Evolutionary conservation across 2,329 filamentous ascomycete genomes (phyloP), one percentile per base, ranked within the genome.

Genomic region (Myotisia sp.): DNA sequence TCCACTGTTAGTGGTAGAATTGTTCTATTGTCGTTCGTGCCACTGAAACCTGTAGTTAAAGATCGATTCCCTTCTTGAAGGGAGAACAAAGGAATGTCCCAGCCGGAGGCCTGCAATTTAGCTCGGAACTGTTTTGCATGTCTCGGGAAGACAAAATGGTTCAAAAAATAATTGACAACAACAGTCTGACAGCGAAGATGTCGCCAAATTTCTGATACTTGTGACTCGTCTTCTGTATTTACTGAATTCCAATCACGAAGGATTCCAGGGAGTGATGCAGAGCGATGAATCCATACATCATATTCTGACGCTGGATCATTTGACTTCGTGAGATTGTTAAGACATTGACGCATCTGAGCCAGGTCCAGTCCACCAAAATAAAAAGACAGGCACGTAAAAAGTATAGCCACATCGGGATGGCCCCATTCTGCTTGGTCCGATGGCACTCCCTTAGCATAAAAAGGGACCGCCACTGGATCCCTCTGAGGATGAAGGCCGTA

Each of bases 21-120:
- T n/a, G 63, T 56, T 7, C 63, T 53, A 0, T 68, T 71, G 42
- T 83, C 77, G 16, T 74, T 76, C 0, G 78, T 84, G 0, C 78
- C 77, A 36, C 74, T 79, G 45, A 84, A 84, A 0, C 78, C 79
- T 0, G 71, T 75, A 0, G 66, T 74, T 0, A 41, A 29, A 7
- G 38, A 7, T 24, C 31, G 12, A 33, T 10, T 6, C 6, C 14
- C 12, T 3, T 12, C 17, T 13, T 26, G 21, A n/a, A 9, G 27
- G 0, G 58, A 71, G 12, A 14, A 38, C 5, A 41, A 26, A 6
- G 38, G 38, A 12, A 82, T 55, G 39, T 83, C 75, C 77, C 76
- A 83, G 0, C 74, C 76, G 0, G 76, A 81, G 0, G 72, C 64
- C 0, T 70, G 73, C 0, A 83, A 52, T 39, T 80, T 82, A 6